Evolutionary conservation across 2,329 filamentous ascomycete genomes (phyloP).

Genomic region (Phyllosticta capitalensis): DNA sequence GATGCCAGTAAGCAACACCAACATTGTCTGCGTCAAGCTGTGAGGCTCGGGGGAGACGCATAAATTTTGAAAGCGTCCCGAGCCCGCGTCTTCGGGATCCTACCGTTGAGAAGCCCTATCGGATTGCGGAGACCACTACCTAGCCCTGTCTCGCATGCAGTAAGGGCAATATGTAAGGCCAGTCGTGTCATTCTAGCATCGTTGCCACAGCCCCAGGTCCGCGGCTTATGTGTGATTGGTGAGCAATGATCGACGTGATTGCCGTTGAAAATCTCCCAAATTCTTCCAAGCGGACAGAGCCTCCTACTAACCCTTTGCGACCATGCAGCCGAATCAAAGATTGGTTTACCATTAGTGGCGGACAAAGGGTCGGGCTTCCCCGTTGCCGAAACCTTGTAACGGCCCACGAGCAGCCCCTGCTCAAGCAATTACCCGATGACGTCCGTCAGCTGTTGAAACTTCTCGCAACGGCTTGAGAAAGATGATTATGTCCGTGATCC

Average conservation of each 20-base stretch:
- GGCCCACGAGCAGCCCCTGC: background rate
- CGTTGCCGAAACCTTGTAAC: background rate
- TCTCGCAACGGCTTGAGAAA: background rate
- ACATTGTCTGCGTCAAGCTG: background rate
- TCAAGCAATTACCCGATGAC: background rate
- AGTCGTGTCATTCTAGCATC: background rate
- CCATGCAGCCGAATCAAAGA: background rate
- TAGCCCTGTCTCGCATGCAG: background rate
- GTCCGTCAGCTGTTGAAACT: background rate
- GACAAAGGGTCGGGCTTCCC: background rate
- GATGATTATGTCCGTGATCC: background rate
- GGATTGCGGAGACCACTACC: slow-evolving; percentile 10
- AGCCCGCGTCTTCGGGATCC: slow-evolving; percentile 25
- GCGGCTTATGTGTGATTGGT: background rate
- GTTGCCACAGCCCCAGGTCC: background rate
- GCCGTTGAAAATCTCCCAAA: background rate
- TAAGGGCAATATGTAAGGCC: background rate
- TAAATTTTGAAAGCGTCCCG: slow-evolving; percentile 16
- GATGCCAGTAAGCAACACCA: background rate
- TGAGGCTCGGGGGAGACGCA: background rate
- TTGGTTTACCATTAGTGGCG: background rate
- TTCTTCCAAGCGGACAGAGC: background rate
- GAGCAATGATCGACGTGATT: background rate
- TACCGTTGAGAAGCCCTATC: slow-evolving; percentile 16
- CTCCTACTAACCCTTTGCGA: background rate